Evolutionary conservation across 176 grass and related monocot genomes (phyloP).

Genomic region (Avena eriantha): DNA sequence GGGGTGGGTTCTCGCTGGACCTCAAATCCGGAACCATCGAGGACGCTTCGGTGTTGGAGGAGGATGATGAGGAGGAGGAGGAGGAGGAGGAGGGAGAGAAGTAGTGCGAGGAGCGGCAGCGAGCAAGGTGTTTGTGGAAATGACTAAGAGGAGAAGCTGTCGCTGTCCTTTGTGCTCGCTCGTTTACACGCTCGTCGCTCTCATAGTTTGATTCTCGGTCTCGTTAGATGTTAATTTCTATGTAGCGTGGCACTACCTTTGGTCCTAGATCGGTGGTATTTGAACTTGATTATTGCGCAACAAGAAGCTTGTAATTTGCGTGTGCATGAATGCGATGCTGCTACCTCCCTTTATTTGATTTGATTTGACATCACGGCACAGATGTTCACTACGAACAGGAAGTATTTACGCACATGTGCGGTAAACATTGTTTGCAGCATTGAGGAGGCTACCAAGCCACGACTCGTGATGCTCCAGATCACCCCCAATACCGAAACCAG

Average conservation of each 20-base stretch:
- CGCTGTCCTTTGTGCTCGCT: background rate
- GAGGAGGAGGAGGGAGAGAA: background rate
- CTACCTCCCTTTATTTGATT: background rate
- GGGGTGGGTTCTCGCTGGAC: slow-evolving; percentile 39
- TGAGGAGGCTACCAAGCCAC: no score
- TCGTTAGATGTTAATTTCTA: no score
- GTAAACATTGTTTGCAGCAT: no score
- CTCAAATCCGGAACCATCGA: background rate
- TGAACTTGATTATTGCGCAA: background rate
- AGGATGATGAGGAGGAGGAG: background rate
- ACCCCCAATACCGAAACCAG: no score
- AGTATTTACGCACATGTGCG: no score
- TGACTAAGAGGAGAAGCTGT: background rate
- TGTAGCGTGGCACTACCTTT: background rate
- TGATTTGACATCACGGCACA: no score
- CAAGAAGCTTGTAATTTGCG: background rate
- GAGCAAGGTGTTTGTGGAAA: slow-evolving; percentile 2
- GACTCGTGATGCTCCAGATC: no score
- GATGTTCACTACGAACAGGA: no score
- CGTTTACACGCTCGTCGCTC: background rate
- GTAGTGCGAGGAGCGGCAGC: background rate
- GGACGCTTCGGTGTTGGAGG: background rate
- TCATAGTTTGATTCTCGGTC: background rate
- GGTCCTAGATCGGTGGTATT: background rate
- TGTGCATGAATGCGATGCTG: background rate